Evolutionary conservation across 257 asterid species (phyloP).

Genomic region (Solanum commersonii): DNA sequence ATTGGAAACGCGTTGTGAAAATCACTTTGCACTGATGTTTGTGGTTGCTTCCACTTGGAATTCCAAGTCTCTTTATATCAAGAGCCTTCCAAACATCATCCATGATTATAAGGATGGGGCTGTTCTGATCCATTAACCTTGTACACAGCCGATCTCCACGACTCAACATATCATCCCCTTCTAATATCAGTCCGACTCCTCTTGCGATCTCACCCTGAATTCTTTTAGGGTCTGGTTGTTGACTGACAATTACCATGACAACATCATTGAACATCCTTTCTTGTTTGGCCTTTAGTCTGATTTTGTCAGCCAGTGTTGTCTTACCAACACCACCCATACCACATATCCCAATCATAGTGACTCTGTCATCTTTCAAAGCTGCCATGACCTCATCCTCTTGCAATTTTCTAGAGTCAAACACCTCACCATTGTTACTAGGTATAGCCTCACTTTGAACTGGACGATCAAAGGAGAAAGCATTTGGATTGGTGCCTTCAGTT

Average conservation of each 20-base stretch:
- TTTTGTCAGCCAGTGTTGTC: background rate
- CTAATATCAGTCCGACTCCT: background rate
- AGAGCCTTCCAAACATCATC: conserved; percentile 3
- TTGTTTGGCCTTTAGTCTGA: background rate
- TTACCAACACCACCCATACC: conserved; percentile 16
- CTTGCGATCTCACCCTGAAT: conserved; percentile 3
- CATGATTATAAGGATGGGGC: background rate
- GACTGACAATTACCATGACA: background rate
- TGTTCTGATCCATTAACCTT: background rate
- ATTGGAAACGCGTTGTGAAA: background rate
- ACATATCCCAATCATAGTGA: conserved; percentile 1
- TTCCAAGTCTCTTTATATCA: background rate
- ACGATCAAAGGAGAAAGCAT: background rate
- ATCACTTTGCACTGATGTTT: background rate
- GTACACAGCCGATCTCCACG: background rate
- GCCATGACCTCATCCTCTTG: background rate
- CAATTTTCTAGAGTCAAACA: background rate
- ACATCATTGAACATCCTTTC: background rate
- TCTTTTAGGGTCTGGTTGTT: background rate
- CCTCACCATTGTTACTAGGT: background rate
- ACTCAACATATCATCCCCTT: background rate
- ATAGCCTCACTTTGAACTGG: background rate
- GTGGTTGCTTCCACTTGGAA: background rate
- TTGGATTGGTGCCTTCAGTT: background rate
- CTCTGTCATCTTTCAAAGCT: background rate